Conservation (phyloP, 345 rosid genomes). For the Ceriops tagal region DNA sequence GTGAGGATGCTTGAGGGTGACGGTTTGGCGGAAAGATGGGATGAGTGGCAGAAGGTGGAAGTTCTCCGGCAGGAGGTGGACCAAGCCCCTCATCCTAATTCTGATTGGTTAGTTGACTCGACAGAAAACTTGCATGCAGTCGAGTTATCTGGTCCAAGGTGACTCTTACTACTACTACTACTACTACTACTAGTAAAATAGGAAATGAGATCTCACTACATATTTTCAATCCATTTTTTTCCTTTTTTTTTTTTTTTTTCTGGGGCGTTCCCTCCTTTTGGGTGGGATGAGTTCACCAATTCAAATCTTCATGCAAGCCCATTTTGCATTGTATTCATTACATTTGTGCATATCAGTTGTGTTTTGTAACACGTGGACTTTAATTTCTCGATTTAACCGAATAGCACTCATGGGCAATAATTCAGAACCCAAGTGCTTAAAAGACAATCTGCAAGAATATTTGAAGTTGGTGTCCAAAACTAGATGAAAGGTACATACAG, state of each 20-base stretch:
- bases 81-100: conserved; percentile 59
- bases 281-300: conserved; percentile 17
- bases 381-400: too few species aligned
- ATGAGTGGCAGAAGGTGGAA: conserved; percentile 96
- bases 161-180: conserved; percentile 31
- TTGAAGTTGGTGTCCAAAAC: too few species aligned
- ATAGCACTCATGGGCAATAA: too few species aligned
- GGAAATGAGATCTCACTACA: conserved; percentile 15
- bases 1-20: conserved; percentile 97
- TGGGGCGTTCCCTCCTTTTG: neutral
- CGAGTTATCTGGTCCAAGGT: conserved; percentile 95
- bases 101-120: conserved; percentile 90
- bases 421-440: too few species aligned
- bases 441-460: too few species aligned
- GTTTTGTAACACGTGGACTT: neutral
- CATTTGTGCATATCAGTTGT: conserved; percentile 50
- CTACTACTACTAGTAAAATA: conserved; percentile 29
- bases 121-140: conserved; percentile 88
- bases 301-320: conserved; percentile 35
- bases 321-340: conserved; percentile 47
- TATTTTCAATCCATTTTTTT: conserved; percentile 15
- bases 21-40: conserved; percentile 90
- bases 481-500: too few species aligned
- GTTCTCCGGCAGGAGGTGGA: conserved; percentile 81
- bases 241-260: neutral